Percentiles rank a stretch among this genome's conserved stretches.
Conservation (phyloP, 2,329 filamentous ascomycete genomes). For the Pochonia chlamydosporia region DNA sequence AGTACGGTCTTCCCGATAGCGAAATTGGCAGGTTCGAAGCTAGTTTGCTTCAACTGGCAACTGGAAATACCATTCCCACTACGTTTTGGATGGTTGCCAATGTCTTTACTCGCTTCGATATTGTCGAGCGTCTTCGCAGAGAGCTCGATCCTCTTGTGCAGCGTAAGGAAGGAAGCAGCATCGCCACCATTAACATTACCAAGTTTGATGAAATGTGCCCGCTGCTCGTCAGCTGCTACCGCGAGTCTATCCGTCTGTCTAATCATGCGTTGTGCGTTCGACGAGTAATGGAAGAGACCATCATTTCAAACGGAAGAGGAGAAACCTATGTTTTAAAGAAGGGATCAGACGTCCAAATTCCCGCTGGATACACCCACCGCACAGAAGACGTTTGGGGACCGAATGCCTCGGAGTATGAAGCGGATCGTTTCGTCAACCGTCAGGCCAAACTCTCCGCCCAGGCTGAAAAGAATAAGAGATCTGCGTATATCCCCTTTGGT, state of each 20-base stretch:
- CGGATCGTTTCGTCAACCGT: no score
- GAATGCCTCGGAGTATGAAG: no score
- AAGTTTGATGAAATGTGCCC: constrained; percentile 32
- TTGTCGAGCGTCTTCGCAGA: constrained; percentile 19
- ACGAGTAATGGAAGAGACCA: constrained; percentile 32
- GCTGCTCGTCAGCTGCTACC: constrained; percentile 34
- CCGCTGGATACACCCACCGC: no score
- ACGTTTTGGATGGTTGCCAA: constrained; percentile 29
- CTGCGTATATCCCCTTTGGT: constrained; percentile 24
- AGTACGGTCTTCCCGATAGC: constrained; percentile 19
- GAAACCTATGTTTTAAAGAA: constrained; percentile 18
- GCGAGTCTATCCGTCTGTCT: constrained; percentile 36
- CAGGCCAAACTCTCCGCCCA: constrained; percentile 2
- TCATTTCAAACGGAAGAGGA: constrained; percentile 17
- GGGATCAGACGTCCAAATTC: no score
- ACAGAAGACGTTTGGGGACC: no score
- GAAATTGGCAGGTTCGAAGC: constrained; percentile 25
- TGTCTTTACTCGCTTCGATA: constrained; percentile 20
- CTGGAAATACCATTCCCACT: constrained; percentile 30
- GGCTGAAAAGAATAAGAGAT: constrained; percentile 17
- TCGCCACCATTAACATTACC: constrained; percentile 26
- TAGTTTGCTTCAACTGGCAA: constrained; percentile 22
- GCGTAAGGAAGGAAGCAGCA: no score
- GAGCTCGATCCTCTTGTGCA: constrained; percentile 20
- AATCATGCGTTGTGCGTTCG: constrained; percentile 31